Percentiles rank a stretch among this genome's conserved stretches.
Evolutionary conservation across 306 rosid species (phyloP).

Genomic region (Albizia julibrissin): DNA sequence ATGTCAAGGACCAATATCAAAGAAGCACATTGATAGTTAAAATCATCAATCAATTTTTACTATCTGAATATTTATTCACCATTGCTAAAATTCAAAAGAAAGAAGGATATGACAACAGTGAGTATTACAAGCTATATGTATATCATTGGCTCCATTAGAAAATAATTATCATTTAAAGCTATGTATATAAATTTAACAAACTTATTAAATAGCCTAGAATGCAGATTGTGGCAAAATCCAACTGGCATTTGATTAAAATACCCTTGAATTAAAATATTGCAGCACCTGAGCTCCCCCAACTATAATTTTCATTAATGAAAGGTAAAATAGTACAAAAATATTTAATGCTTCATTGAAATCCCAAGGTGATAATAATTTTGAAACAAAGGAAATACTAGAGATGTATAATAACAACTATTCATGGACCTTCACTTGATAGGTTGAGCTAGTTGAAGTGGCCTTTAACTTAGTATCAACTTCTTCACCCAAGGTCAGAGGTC

Average conservation of each 20-base stretch:
- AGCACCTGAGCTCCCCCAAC: background rate
- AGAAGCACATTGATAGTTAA: conserved; percentile 11
- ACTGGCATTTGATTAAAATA: background rate
- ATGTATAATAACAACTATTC: background rate
- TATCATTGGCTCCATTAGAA: background rate
- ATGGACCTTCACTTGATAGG: background rate
- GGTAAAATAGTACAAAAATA: background rate
- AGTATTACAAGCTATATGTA: background rate
- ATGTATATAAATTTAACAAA: background rate
- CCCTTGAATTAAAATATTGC: background rate
- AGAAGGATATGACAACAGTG: background rate
- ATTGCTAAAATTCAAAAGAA: background rate
- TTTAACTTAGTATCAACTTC: background rate
- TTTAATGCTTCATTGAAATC: background rate
- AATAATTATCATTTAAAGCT: background rate
- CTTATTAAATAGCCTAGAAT: background rate
- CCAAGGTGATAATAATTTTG: background rate
- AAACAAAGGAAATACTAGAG: background rate
- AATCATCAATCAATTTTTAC: conserved; percentile 17
- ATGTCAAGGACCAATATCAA: conserved; percentile 22
- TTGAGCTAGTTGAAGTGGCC: background rate
- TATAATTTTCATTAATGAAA: background rate
- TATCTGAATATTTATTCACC: background rate
- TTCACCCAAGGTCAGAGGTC: background rate
- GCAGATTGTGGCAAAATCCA: background rate